Percentiles rank a stretch among this genome's conserved stretches.
phyloP scores from a whole-genome alignment of 148 eudicot species.

The Fagopyrum esculentum region DNA sequence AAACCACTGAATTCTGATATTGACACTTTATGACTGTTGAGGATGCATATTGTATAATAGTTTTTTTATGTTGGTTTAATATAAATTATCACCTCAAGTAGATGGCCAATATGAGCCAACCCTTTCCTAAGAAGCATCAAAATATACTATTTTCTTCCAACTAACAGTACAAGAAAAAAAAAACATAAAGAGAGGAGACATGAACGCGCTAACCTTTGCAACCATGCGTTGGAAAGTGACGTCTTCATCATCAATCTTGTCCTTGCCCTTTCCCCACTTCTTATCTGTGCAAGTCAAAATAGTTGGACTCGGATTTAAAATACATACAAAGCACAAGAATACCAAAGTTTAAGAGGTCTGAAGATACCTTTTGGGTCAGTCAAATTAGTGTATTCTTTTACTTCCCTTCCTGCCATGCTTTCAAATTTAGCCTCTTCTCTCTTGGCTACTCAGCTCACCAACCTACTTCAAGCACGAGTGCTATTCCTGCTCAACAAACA shows the following conservation, averaged over 20 bases:
- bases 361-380: constrained; percentile 81
- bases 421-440: not conserved
- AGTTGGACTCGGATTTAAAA: not conserved
- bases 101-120: not conserved
- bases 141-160: not conserved
- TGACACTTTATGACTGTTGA: too few species aligned
- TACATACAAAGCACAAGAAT: not conserved
- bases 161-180: not conserved
- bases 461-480: not conserved
- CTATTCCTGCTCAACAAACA: not conserved
- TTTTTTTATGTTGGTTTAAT: too few species aligned
- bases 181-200: constrained; percentile 16
- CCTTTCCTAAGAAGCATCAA: not conserved
- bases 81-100: not conserved
- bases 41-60: too few species aligned
- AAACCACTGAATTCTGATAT: too few species aligned
- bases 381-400: constrained; percentile 91
- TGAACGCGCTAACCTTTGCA: constrained; percentile 85
- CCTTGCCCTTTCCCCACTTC: constrained; percentile 72
- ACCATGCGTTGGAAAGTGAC: constrained; percentile 96
- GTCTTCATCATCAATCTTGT: constrained; percentile 84
- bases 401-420: constrained; percentile 87
- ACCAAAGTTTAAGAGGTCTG: not conserved
- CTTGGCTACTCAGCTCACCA: not conserved
- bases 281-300: constrained; percentile 39